Evolutionary conservation across 306 rosid genomes (phyloP).

Genomic region (Corylus avellana): DNA sequence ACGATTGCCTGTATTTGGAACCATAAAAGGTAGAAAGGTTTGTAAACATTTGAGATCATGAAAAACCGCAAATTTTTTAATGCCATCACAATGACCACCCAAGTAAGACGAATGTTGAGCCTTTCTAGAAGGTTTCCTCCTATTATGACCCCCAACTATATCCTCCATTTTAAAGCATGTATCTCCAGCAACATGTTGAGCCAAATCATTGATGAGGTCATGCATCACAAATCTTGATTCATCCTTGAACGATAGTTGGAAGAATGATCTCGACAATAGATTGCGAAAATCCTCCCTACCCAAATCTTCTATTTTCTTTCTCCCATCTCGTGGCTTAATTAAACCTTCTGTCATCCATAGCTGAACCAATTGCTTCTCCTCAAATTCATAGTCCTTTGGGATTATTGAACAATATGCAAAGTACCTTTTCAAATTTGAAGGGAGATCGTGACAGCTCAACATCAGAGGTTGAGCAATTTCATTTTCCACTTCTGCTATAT

Average conservation of each 20-base stretch:
- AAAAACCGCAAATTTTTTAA: neutral
- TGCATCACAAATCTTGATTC: neutral
- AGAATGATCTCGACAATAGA: neutral
- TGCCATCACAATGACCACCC: too few species aligned
- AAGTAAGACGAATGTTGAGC: neutral
- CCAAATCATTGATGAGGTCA: conserved; percentile 13
- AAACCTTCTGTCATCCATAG: conserved; percentile 4
- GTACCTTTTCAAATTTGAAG: neutral
- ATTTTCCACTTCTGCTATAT: neutral
- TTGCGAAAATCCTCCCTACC: neutral
- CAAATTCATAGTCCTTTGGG: neutral
- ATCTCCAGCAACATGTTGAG: neutral
- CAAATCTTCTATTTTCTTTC: neutral
- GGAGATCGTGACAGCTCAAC: conserved; percentile 9
- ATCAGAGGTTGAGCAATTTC: neutral
- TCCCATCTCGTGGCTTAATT: neutral
- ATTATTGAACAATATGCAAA: conserved; percentile 18
- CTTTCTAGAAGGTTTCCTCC: neutral
- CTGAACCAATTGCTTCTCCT: neutral
- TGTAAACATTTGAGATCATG: conserved; percentile 35
- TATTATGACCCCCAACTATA: fast-evolving
- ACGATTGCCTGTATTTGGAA: too few species aligned
- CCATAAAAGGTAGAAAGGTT: conserved; percentile 43
- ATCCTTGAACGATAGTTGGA: neutral
- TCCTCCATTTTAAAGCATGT: too few species aligned